Evolutionary conservation across 495 filamentous ascomycete genomes (phyloP).

Genomic region (Daldinia concentrica): DNA sequence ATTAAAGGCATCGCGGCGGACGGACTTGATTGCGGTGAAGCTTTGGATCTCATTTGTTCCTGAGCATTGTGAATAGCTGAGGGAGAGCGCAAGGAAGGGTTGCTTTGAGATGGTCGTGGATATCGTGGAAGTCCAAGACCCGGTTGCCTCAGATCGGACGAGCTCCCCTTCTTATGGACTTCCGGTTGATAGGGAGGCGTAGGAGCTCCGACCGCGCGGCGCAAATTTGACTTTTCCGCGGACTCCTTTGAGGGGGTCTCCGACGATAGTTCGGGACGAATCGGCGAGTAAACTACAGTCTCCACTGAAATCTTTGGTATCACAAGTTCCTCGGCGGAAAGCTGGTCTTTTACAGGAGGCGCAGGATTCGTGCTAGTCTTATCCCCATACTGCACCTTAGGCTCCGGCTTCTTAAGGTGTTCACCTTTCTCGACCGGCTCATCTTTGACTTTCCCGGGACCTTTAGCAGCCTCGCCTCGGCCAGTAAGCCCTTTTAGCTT

Average conservation of each 20-base stretch:
- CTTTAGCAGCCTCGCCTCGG: slow-evolving; percentile 22
- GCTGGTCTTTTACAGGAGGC: slow-evolving; percentile 2
- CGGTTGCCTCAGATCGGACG: slow-evolving; percentile 22
- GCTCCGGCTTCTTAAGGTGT: neutral
- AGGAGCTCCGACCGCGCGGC: slow-evolving; percentile 37
- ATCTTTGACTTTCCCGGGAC: neutral
- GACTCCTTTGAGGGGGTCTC: slow-evolving; percentile 38
- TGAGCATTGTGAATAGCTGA: slow-evolving; percentile 16
- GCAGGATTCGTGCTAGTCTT: neutral
- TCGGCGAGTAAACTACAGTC: slow-evolving; percentile 19
- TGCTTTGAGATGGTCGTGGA: slow-evolving; percentile 35
- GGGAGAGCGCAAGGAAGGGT: slow-evolving; percentile 28
- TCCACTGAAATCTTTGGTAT: slow-evolving; percentile 18
- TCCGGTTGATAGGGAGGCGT: slow-evolving; percentile 11
- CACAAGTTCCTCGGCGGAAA: slow-evolving; percentile 4
- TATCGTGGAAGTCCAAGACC: slow-evolving; percentile 25
- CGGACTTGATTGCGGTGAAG: slow-evolving; percentile 14
- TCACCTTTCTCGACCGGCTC: neutral
- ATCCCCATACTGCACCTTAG: neutral
- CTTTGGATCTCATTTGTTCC: slow-evolving; percentile 19
- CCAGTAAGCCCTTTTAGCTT: slow-evolving; percentile 28
- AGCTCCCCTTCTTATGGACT: slow-evolving; percentile 35
- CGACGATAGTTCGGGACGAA: slow-evolving; percentile 8
- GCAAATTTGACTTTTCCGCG: slow-evolving; percentile 28
- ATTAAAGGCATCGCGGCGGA: slow-evolving; percentile 15